These are phyloP conservation scores for Exophiala sp. DNA, from an alignment of 2,329 filamentous ascomycete genomes.

Conservation along the genomic window DNA sequence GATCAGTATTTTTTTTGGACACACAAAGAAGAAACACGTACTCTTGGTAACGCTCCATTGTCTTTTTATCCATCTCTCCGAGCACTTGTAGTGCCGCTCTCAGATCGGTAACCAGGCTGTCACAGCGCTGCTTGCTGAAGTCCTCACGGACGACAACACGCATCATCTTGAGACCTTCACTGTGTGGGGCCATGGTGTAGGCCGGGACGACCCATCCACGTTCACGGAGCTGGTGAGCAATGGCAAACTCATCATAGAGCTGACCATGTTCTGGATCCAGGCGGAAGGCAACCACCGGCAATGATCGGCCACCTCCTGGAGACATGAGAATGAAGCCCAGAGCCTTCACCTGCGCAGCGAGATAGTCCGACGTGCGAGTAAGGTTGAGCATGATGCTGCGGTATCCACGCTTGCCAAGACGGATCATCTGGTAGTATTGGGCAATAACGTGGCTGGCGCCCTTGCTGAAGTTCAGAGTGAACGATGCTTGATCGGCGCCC, in stretches of 20 bases:
- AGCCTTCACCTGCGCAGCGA: constrained; percentile 67
- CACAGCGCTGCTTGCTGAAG: constrained; percentile 78
- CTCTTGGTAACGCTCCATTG: constrained; percentile 65
- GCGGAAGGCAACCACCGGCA: constrained; percentile 88
- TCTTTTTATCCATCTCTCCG: constrained; percentile 68
- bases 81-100: constrained; percentile 71
- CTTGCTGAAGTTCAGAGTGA: constrained; percentile 97
- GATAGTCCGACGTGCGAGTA: constrained; percentile 83
- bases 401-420: constrained; percentile 89
- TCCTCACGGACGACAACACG: constrained; percentile 88
- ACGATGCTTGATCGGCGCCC: constrained; percentile 89
- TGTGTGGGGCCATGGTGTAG: constrained; percentile 94
- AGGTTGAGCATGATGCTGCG: constrained; percentile 91
- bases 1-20: constrained; percentile 5
- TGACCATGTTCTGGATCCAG: constrained; percentile 57
- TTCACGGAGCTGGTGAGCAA: constrained; percentile 80
- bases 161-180: constrained; percentile 80
- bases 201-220: constrained; percentile 92
- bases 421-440: constrained; percentile 96
- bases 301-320: constrained; percentile 68
- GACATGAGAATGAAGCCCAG: constrained; percentile 88
- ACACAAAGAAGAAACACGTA: constrained; percentile 39
- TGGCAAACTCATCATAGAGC: constrained; percentile 69
- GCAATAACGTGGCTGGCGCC: constrained; percentile 92
- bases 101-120: constrained; percentile 73